A percentile compares a stretch with the other conserved stretches of the same genome.
These are phyloP conservation scores for Plasmodium cynomolgi DNA, from an alignment of 169 alveolate species.

Conservation along the genomic window DNA sequence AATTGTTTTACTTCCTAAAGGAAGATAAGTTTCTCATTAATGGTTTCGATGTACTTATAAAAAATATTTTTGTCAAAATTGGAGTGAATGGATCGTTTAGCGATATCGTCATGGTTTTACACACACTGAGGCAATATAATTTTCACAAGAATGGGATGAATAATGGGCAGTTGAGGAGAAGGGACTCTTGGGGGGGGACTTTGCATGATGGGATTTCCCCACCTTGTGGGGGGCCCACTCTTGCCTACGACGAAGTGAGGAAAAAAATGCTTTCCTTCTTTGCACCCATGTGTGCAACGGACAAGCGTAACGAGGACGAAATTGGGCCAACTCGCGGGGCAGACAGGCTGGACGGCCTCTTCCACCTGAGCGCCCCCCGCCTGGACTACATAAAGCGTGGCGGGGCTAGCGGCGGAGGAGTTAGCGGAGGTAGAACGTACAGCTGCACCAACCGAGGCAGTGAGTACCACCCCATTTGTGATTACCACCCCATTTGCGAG, in stretches of 20 bases:
- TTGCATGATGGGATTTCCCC: not conserved
- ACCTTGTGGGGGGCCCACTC: not conserved
- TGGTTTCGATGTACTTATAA: constrained; percentile 51
- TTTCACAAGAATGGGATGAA: constrained; percentile 20
- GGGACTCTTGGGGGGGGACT: not conserved
- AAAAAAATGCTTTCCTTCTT: not conserved
- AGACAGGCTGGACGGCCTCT: not conserved
- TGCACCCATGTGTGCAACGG: not conserved
- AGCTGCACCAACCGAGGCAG: not conserved
- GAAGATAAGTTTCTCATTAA: constrained; percentile 40
- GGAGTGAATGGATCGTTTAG: constrained; percentile 29
- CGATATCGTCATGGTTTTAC: constrained; percentile 28
- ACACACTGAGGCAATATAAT: constrained; percentile 26
- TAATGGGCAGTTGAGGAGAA: not conserved
- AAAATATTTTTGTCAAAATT: constrained; percentile 21
- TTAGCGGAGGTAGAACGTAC: not conserved
- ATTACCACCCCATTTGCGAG: constrained; percentile 30
- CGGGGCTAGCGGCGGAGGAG: too few species aligned
- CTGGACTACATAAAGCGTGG: not conserved
- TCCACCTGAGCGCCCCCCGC: not conserved
- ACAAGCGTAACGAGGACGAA: not conserved
- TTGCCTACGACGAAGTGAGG: not conserved
- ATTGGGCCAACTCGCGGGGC: not conserved
- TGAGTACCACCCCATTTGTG: not conserved
- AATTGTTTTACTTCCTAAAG: constrained; percentile 19